Conservation (phyloP, 345 rosid species). For the Salix suchowensis region DNA sequence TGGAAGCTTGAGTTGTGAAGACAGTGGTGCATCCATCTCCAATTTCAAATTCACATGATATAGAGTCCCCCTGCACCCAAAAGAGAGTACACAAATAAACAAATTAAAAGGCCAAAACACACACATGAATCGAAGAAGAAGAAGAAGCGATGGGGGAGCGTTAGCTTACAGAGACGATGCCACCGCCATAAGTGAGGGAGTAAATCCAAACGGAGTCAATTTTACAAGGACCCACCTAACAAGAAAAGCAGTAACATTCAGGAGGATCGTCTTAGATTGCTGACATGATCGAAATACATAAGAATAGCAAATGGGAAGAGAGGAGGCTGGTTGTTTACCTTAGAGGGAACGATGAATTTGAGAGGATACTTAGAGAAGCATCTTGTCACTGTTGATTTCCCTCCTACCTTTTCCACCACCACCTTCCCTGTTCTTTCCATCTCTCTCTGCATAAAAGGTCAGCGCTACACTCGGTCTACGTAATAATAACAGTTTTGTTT, state of each 20-base stretch:
- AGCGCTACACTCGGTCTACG: too few species aligned
- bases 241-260: slow-evolving; percentile 7
- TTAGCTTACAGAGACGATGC: slow-evolving; percentile 73
- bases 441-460: slow-evolving; percentile 13
- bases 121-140: not conserved
- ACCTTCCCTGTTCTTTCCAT: slow-evolving; percentile 47
- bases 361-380: slow-evolving; percentile 88
- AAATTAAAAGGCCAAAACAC: not conserved
- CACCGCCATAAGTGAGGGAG: slow-evolving; percentile 86
- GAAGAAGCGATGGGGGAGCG: not conserved
- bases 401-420: slow-evolving; percentile 59
- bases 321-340: slow-evolving; percentile 31
- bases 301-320: not conserved
- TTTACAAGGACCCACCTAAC: slow-evolving; percentile 67
- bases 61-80: slow-evolving; percentile 51
- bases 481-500: too few species aligned
- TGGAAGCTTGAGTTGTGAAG: slow-evolving; percentile 85
- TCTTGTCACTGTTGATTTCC: slow-evolving; percentile 66
- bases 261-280: not conserved
- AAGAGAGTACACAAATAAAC: not conserved
- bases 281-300: not conserved
- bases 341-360: slow-evolving; percentile 74
- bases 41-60: slow-evolving; percentile 57
- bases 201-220: slow-evolving; percentile 87
- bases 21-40: slow-evolving; percentile 71